Evolutionary conservation across 1,284 basidiomycete species (phyloP), one percentile per base, ranked within the genome.

Genomic region (Moesziomyces antarcticus): DNA sequence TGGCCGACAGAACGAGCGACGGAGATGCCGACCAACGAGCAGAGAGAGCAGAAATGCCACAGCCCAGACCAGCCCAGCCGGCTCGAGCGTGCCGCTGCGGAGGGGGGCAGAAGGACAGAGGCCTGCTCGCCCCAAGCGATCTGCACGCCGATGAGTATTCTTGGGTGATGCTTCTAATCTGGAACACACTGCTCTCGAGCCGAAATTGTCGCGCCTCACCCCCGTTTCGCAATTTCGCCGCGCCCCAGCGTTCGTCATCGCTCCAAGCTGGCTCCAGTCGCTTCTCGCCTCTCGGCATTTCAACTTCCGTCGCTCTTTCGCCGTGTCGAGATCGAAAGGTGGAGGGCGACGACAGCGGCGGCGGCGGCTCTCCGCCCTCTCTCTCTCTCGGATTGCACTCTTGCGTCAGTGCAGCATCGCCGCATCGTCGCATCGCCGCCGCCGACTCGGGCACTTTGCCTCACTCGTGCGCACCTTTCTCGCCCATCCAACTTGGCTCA

Each of bases 221-320:
- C 24, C 24, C 24, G 7, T 25, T 25, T 25, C 24, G 24, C 4
- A 6, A 3, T 25, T 30, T 30, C 11, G 30, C 30, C 30, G 30
- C 30, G 30, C 30, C 30, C 30, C 6, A 9, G 30, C 30, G 30
- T 30, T 30, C 35, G 35, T 37, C 35, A 37, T 37, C 35, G 35
- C 54, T 51, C 52, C 54, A 53, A 56, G 56, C 59, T 67, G 57
- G 64, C 56, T 58, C 49, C 21, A 43, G 3, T 27, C 9, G 20
- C 9, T n/a, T n/a, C n/a, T n/a, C n/a, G n/a, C 30, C 9, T 11
- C 27, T 59, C 63, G 56, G 63, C 63, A 59, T 59, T 59, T 56
- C 56, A 52, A 49, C 51, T 50, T 50, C 51, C 46, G 47, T 58
- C 24, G 18, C 20, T 46, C 22, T 18, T 35, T 35, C 27, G 35